Percentiles rank a stretch among this genome's conserved stretches.
phyloP scores from a whole-genome alignment of 2,329 filamentous ascomycete genomes.

The Colletotrichum trifolii region DNA sequence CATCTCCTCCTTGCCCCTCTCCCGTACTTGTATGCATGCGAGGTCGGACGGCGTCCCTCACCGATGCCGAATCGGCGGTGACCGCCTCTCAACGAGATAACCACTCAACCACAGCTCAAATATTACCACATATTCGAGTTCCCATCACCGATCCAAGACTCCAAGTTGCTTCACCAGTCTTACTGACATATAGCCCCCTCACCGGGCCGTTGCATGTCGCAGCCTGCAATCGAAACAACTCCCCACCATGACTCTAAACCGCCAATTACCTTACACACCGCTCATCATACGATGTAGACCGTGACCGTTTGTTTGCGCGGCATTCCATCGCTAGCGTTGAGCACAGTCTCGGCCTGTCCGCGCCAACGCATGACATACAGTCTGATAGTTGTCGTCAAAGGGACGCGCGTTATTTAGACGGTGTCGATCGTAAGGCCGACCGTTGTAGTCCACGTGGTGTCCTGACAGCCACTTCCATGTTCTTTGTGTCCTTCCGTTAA shows the following conservation, averaged over 20 bases:
- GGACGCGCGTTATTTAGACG: too few species aligned
- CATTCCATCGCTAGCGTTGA: too few species aligned
- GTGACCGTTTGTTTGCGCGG: too few species aligned
- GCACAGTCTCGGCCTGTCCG: too few species aligned
- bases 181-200: not conserved
- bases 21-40: not conserved
- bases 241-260: not conserved
- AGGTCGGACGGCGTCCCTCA: not conserved
- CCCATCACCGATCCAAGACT: not conserved
- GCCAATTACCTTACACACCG: conserved; percentile 1
- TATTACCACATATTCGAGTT: conserved; percentile 5
- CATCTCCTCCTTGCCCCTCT: not conserved
- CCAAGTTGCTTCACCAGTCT: not conserved
- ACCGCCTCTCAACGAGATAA: conserved; percentile 3
- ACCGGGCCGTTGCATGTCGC: conserved; percentile 16
- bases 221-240: not conserved
- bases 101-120: not conserved
- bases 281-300: not conserved
- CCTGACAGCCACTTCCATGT: not conserved
- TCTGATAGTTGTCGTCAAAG: not conserved
- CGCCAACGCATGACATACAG: not conserved
- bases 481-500: not conserved
- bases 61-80: conserved; percentile 23
- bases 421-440: not conserved
- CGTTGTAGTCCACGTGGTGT: conserved; percentile 3